phyloP scores from a whole-genome alignment of 371 early-diverging fungal genomes.

The Mucor piriformis region DNA sequence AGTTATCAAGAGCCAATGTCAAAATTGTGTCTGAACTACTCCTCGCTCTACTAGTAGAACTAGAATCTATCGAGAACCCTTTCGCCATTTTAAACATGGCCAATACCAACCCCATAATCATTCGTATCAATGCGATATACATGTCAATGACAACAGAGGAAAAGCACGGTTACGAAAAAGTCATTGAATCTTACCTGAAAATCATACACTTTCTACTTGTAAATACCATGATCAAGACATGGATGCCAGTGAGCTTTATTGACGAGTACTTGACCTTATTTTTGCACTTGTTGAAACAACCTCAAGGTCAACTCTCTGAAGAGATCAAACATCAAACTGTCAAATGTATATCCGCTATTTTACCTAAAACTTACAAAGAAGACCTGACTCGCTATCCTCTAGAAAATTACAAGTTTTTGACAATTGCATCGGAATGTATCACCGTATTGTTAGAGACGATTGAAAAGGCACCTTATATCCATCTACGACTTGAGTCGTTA shows the following conservation, averaged over 20 bases:
- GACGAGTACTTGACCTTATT: constrained; percentile 14
- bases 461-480: constrained; percentile 30
- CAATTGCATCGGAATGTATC: constrained; percentile 32
- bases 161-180: neutral
- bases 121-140: neutral
- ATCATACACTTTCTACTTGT: constrained; percentile 21
- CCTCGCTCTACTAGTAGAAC: neutral
- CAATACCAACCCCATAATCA: neutral
- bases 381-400: neutral
- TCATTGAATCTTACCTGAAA: constrained; percentile 18
- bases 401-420: constrained; percentile 18
- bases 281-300: neutral
- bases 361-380: constrained; percentile 29
- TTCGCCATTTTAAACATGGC: neutral
- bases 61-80: neutral
- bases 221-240: constrained; percentile 10
- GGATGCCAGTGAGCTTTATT: constrained; percentile 3
- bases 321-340: constrained; percentile 42
- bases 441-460: constrained; percentile 38
- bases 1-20: neutral
- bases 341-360: constrained; percentile 34
- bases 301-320: constrained; percentile 18
- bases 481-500: constrained; percentile 44
- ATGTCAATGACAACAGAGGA: constrained; percentile 3
- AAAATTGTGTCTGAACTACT: neutral